Base-by-base conservation (phyloP, 345 rosid species). In the Moringa oleifera region DNA sequence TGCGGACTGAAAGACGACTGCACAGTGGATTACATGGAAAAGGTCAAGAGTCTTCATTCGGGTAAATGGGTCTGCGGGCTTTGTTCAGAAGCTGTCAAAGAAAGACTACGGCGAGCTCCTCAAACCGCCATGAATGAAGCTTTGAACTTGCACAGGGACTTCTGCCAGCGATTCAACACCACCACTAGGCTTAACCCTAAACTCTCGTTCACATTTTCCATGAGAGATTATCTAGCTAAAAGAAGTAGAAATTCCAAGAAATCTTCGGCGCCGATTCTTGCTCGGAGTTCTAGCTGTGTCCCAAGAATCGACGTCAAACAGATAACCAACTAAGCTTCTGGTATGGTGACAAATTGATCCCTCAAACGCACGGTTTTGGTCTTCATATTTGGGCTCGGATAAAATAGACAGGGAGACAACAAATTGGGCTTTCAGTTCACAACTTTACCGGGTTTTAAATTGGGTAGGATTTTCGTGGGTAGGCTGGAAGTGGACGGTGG, bases 51-150 rank as follows among this genome's bases (percentile, higher is more conserved):
- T 20, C 54, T 49, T 18, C 49, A 73, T 23, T 73, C 77, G 0
- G 85, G 78, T 1, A 68, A 55, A 9, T 80, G 88, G 88, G 68
- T 83, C 0, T 78, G 88, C n/a, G 83, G 85, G 15, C 83, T 83
- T 18, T 83, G 88, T 63, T 74, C 78, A 0, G 88, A 71, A 59
- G 83, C 77, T 18, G 85, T 80, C 13, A 67, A 76, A 55, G 85
- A 78, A 21, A 80, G 49, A 31, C 51, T 73, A 11, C 19, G 12
- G 0, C 60, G 56, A 63, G 45, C 65, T 28, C 68, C 75, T 0
- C 49, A 49, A 20, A 23, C 25, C 9, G 63, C 66, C 66, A 55
- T 73, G 25, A 54, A 67, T 28, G 85, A 76, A 57, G 85, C 83
- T n/a, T 28, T 78, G 23, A 46, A 65, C 25, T 73, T 67, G 18